Base-by-base conservation (phyloP, 495 filamentous ascomycete species). In the Aspergillus saccharolyticus region DNA sequence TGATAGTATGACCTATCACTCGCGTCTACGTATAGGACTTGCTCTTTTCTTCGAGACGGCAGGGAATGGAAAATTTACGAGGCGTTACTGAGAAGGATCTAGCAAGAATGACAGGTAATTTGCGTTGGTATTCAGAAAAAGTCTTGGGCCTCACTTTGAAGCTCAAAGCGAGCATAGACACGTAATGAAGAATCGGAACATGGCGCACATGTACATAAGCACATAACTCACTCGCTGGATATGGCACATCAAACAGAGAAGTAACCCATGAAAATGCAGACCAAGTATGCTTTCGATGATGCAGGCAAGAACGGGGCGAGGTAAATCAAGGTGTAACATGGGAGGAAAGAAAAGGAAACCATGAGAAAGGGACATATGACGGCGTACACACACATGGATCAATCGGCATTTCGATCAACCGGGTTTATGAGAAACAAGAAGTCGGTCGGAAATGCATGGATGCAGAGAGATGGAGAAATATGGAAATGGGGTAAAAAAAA, bases 271-370 rank as follows among this genome's bases (percentile, higher is more conserved):
- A 61, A 63, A 61, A 66, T 66, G 63, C 63, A 52, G 45, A 63
- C 45, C 44, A 53, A 58, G 61, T 69, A 65, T 67, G 63, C 60
- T 56, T 54, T 59, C 44, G 63, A 68, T 64, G 65, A 62, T 64
- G 49, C 21, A 63, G 54, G 65, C 39, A 66, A 39, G 14, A 39
- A 39, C n/a, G n/a, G n/a, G n/a, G n/a, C n/a, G n/a, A n/a, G 14
- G 14, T 28, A 28, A 9, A 9, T 28, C 25, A 28, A 28, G n/a
- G 25, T 28, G 25, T 4, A 28, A 28, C 25, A 4, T 9, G 9
- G 9, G 4, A 39, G 33, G 33, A 39, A 39, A 39, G 33, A 39
- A 39, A 39, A 30, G 25, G 10, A 30, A 10, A 30, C 4, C 25
- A 30, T 4, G 25, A 10, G 10, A 10, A 39, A 15, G 24, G 43